Conservation (phyloP, 768 basidiomycete genomes). For the Russula griseocarnosa region DNA sequence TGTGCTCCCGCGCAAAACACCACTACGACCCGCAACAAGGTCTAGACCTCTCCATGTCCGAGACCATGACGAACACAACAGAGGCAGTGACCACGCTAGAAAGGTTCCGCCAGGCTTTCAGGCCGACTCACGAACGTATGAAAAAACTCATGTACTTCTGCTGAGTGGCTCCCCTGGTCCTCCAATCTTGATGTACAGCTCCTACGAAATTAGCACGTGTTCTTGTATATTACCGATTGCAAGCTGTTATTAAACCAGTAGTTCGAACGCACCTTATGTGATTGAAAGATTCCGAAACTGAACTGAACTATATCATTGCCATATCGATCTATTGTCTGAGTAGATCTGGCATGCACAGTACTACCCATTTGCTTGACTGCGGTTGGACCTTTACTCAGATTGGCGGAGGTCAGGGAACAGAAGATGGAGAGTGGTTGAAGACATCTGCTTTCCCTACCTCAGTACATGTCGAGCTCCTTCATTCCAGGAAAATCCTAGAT, state of each 20-base stretch:
- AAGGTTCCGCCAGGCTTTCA: slow-evolving; percentile 49
- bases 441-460: slow-evolving; percentile 73
- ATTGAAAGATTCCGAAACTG: background rate
- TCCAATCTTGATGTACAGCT: background rate
- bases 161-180: slow-evolving; percentile 20
- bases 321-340: slow-evolving; percentile 3
- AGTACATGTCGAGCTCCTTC: slow-evolving; percentile 82
- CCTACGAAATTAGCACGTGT: background rate
- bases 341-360: slow-evolving; percentile 29
- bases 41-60: slow-evolving; percentile 57
- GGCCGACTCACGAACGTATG: slow-evolving; percentile 51
- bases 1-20: slow-evolving; percentile 74
- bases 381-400: slow-evolving; percentile 70
- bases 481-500: slow-evolving; percentile 70
- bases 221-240: background rate
- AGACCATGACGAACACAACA: slow-evolving; percentile 39
- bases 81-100: slow-evolving; percentile 43
- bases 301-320: background rate
- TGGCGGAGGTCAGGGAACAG: slow-evolving; percentile 53
- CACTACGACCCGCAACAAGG: slow-evolving; percentile 65
- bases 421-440: slow-evolving; percentile 58
- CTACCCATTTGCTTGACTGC: slow-evolving; percentile 35
- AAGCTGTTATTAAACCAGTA: background rate
- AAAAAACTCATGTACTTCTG: slow-evolving; percentile 39
- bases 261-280: background rate